Base-by-base conservation (phyloP, 2,329 filamentous ascomycete genomes). In the Plectosphaerella sp. region DNA sequence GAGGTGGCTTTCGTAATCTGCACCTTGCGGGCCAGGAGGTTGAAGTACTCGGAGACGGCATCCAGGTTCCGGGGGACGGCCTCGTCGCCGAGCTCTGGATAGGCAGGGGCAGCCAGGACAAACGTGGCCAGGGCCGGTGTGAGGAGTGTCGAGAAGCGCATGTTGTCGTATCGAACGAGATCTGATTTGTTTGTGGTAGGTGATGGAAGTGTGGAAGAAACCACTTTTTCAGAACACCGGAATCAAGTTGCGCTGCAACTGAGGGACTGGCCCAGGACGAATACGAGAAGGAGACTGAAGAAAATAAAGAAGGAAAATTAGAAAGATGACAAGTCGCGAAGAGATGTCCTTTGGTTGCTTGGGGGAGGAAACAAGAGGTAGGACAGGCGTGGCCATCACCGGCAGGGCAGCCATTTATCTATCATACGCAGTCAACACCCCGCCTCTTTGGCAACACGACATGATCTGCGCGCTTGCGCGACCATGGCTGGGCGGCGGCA, bases 21-120 rank as follows among this genome's bases (percentile, higher is more conserved):
- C 45, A 82, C 73, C 65, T 83, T 85, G 51, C 67, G 56, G 25
- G 80, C 81, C 54, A 86, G 64, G 59, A 80, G 66, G 64, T 80
- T 80, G 71, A 86, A 86, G 70, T 85, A 86, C 41, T 75, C 72
- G 25, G 82, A 79, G 49, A 86, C 63, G 33, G 72, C 62, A 51
- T 69, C 63, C 58, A 69, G 55, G 57, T 73, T 72, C 46, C 47
- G 35, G 9, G 47, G 36, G 10, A 24, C 18, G 14, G 15, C 25
- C 20, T 48, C 51, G 43, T 57, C 51, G 20, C 68, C 64, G 57
- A 77, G 62, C 11, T 69, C 62, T 10, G 78, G 79, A 58, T 74
- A 77, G 47, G 72, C 67, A 9, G 73, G 74, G 33, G 77, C 76
- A 50, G 73, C 73, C 42, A 69, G 61, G 59, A 70, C 70, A 50